These are phyloP conservation scores for Plasmodiophora brassicae DNA, from an alignment of 208 protist genomes.

Conservation along the genomic window DNA sequence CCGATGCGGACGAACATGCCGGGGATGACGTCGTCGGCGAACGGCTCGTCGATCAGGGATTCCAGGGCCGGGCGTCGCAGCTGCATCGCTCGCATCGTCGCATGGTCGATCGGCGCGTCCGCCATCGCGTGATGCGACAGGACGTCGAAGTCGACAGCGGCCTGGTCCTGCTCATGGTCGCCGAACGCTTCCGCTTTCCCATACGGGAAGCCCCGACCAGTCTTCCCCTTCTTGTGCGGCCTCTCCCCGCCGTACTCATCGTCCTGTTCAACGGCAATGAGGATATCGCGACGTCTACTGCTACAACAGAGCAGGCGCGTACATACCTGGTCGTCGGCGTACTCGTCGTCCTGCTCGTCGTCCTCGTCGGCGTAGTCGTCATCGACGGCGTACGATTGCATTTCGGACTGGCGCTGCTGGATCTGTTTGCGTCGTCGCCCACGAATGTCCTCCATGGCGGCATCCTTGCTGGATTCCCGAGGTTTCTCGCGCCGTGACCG, in stretches of 20 bases:
- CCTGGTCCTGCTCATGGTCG: too few relatives aligned
- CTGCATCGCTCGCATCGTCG: background rate
- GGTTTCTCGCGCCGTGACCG: background rate
- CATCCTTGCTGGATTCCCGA: background rate
- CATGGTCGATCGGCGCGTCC: background rate
- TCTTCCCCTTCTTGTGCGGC: background rate
- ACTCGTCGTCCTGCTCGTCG: background rate
- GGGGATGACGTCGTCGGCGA: background rate
- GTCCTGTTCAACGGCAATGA: too few relatives aligned
- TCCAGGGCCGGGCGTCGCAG: background rate
- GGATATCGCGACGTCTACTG: too few relatives aligned
- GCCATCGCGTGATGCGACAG: background rate
- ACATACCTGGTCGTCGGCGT: background rate
- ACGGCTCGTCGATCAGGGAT: background rate
- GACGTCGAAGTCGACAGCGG: background rate
- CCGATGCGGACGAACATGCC: background rate
- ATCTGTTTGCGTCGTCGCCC: background rate
- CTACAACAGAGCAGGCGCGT: too few relatives aligned
- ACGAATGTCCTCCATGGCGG: constrained; percentile 4
- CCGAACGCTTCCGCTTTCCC: too few relatives aligned
- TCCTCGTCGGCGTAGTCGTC: background rate
- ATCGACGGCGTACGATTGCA: background rate
- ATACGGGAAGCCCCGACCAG: too few relatives aligned
- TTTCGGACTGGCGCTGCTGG: background rate
- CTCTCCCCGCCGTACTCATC: background rate